Percentiles rank a stretch among this genome's conserved stretches.
Conservation (phyloP, 768 basidiomycete species). For the Psilocybe cyanescens region DNA sequence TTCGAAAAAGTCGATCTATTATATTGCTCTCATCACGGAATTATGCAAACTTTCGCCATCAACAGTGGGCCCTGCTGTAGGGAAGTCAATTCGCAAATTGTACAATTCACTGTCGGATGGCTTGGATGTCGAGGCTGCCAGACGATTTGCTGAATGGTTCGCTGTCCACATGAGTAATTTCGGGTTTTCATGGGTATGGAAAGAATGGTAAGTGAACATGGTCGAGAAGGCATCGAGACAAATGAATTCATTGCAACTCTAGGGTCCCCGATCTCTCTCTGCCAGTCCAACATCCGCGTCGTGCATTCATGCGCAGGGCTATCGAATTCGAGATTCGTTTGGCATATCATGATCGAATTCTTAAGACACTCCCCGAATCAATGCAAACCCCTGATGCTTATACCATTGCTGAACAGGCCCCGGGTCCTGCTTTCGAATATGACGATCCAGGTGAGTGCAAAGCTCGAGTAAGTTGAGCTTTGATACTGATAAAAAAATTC, state of each 20-base stretch:
- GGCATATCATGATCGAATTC: constrained; percentile 91
- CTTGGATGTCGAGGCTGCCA: constrained; percentile 82
- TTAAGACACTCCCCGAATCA: constrained; percentile 82
- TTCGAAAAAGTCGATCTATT: constrained; percentile 80
- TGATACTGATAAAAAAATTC: constrained; percentile 2
- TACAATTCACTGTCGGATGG: constrained; percentile 83
- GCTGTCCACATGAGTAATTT: constrained; percentile 97
- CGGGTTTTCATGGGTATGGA: constrained; percentile 98
- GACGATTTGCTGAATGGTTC: constrained; percentile 94
- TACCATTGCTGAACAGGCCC: constrained; percentile 70
- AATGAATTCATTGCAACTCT: constrained; percentile 4
- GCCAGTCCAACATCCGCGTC: constrained; percentile 78
- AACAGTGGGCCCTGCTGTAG: constrained; percentile 95
- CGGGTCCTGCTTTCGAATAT: constrained; percentile 82
- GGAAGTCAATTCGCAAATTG: constrained; percentile 90
- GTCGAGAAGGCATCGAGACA: not conserved
- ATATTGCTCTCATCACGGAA: constrained; percentile 88
- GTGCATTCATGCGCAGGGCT: constrained; percentile 85
- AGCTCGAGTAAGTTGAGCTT: not conserved
- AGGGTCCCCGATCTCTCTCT: constrained; percentile 89
- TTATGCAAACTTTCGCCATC: constrained; percentile 92
- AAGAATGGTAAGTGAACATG: constrained; percentile 78
- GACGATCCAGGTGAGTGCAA: constrained; percentile 69
- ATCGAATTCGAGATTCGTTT: constrained; percentile 90
- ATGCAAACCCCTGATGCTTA: constrained; percentile 72